Evolutionary conservation across 1,139 yeast species (phyloP).

Genomic region (Yarrowia galli): DNA sequence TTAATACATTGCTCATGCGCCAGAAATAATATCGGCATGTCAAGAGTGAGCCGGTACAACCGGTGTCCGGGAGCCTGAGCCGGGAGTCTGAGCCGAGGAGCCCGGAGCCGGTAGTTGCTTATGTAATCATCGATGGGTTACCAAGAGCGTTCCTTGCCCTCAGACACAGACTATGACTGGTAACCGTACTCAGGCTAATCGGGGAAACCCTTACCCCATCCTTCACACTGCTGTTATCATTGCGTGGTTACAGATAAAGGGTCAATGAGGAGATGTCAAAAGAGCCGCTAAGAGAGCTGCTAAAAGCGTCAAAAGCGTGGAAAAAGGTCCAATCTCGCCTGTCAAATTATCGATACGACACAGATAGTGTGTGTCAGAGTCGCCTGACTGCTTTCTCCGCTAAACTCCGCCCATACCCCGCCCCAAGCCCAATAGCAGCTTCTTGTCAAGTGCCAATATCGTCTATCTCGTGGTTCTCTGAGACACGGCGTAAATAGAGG

Average conservation of each 20-base stretch:
- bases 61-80: too few species aligned
- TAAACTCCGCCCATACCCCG: not conserved
- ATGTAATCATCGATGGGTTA: not conserved
- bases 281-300: not conserved
- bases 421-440: not conserved
- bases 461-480: too few species aligned
- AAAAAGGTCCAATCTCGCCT: not conserved
- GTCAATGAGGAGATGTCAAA: too few species aligned
- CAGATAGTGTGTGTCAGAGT: too few species aligned
- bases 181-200: too few species aligned
- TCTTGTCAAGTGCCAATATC: too few species aligned
- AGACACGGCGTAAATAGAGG: slow-evolving; percentile 19
- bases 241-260: too few species aligned
- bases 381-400: too few species aligned
- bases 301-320: not conserved
- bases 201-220: too few species aligned
- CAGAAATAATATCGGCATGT: not conserved
- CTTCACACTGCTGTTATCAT: too few species aligned
- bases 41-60: not conserved
- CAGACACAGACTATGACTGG: not conserved
- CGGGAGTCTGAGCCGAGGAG: too few species aligned
- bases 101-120: not conserved
- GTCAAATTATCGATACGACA: not conserved
- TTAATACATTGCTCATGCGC: slow-evolving; percentile 6
- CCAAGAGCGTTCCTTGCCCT: too few species aligned